Conservation (phyloP, 1,284 basidiomycete genomes). For the Ganoderma lingzhi region DNA sequence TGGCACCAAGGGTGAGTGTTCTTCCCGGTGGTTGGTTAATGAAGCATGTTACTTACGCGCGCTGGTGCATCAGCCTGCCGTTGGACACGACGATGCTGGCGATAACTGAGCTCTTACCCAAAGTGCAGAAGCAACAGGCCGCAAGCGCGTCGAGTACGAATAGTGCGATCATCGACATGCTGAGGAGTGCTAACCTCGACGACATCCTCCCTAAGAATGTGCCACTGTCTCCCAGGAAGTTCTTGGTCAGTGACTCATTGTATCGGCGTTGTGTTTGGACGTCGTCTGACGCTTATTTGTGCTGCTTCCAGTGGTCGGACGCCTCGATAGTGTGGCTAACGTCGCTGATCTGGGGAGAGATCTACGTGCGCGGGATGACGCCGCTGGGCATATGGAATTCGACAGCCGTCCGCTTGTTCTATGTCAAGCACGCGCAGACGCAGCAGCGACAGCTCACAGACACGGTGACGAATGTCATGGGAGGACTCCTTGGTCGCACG, state of each 20-base stretch:
- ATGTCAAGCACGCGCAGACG: conserved; percentile 83
- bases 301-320: conserved; percentile 78
- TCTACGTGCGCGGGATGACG: conserved; percentile 89
- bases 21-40: background rate
- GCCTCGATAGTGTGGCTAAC: conserved; percentile 91
- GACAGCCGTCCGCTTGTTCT: conserved; percentile 87
- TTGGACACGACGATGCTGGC: conserved; percentile 86
- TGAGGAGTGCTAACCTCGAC: conserved; percentile 67
- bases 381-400: conserved; percentile 88
- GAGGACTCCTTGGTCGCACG: conserved; percentile 57
- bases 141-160: conserved; percentile 70
- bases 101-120: conserved; percentile 87
- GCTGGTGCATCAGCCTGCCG: conserved; percentile 63
- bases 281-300: background rate
- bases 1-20: conserved; percentile 83
- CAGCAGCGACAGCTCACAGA: conserved; percentile 78
- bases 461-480: conserved; percentile 79
- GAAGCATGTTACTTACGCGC: background rate
- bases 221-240: conserved; percentile 71
- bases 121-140: conserved; percentile 83
- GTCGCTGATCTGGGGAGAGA: conserved; percentile 91
- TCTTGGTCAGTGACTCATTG: conserved; percentile 60
- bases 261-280: conserved; percentile 18
- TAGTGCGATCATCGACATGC: conserved; percentile 73
- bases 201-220: conserved; percentile 78